A percentile compares a stretch with the other conserved stretches of the same genome.
These are phyloP conservation scores for Neocatenulostroma microsporum DNA, from an alignment of 2,329 filamentous ascomycete genomes.

Conservation along the genomic window DNA sequence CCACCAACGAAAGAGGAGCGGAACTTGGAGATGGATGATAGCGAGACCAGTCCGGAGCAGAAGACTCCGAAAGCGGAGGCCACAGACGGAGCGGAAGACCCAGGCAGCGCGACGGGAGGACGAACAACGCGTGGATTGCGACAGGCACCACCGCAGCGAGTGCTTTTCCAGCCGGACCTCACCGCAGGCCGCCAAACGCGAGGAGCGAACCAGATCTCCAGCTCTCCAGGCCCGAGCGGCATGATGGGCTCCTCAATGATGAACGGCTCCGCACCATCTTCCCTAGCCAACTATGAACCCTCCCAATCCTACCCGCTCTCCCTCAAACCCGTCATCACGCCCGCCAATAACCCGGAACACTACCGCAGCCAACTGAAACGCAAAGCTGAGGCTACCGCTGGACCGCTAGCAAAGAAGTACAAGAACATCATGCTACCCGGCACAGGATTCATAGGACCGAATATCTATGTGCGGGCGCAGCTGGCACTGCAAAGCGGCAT, in stretches of 20 bases:
- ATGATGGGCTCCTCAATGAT: constrained; percentile 35
- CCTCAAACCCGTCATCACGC: constrained; percentile 66
- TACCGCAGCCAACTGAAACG: constrained; percentile 55
- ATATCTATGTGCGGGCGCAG: constrained; percentile 85
- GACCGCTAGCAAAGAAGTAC: constrained; percentile 38
- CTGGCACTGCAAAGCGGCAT: constrained; percentile 75
- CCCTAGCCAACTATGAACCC: constrained; percentile 64
- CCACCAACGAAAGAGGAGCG: constrained; percentile 43
- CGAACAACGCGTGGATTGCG: constrained; percentile 38
- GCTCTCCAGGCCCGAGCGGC: constrained; percentile 38
- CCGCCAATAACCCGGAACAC: constrained; percentile 62
- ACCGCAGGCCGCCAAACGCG: constrained; percentile 53
- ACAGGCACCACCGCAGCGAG: constrained; percentile 75
- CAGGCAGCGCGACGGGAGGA: constrained; percentile 32
- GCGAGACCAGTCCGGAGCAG: constrained; percentile 36
- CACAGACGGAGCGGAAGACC: constrained; percentile 44
- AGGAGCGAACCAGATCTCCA: constrained; percentile 30
- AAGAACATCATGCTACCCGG: constrained; percentile 54
- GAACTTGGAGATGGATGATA: constrained; percentile 42
- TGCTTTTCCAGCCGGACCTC: constrained; percentile 77
- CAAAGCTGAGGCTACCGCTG: constrained; percentile 30
- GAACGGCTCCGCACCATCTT: constrained; percentile 30
- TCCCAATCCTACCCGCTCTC: constrained; percentile 54
- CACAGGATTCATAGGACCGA: constrained; percentile 61
- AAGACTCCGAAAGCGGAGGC: constrained; percentile 46